phyloP scores from a whole-genome alignment of 1,284 basidiomycete species.

The Puccinia novopanici region DNA sequence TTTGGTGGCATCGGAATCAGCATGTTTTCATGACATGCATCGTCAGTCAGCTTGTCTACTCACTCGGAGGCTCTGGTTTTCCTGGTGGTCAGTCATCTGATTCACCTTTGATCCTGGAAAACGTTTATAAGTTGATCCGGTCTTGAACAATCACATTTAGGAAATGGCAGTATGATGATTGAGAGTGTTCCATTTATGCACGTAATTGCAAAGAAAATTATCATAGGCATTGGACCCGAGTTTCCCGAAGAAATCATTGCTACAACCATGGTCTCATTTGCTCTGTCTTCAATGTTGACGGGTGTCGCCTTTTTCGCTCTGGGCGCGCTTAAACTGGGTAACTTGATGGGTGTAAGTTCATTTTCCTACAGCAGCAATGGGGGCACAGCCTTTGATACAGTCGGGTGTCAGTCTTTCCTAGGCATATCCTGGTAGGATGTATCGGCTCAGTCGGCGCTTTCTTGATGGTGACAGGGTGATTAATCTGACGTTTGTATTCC shows the following conservation, averaged over 20 bases:
- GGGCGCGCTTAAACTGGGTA: slow-evolving; percentile 80
- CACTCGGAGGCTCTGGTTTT: slow-evolving; percentile 83
- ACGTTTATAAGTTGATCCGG: too few species aligned
- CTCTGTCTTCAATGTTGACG: slow-evolving; percentile 85
- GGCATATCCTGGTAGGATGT: slow-evolving; percentile 91
- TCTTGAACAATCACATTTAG: slow-evolving; percentile 59
- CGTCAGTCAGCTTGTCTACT: slow-evolving; percentile 81
- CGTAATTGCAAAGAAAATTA: slow-evolving; percentile 79
- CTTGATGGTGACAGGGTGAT: slow-evolving; percentile 78
- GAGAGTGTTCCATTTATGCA: slow-evolving; percentile 97
- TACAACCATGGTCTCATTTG: slow-evolving; percentile 86
- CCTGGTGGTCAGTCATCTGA: slow-evolving; percentile 57
- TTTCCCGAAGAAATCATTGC: slow-evolving; percentile 74
- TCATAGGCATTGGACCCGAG: slow-evolving; percentile 71
- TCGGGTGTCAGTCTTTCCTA: slow-evolving; percentile 70
- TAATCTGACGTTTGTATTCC: neutral
- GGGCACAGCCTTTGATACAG: neutral
- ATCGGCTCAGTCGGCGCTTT: slow-evolving; percentile 96
- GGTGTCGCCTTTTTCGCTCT: slow-evolving; percentile 83
- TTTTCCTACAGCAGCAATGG: neutral
- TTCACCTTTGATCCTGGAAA: neutral
- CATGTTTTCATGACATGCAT: slow-evolving; percentile 62
- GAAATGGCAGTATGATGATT: slow-evolving; percentile 98
- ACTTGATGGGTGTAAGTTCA: slow-evolving; percentile 69
- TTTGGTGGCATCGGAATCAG: slow-evolving; percentile 82